Evolutionary conservation across 2,329 filamentous ascomycete species (phyloP).

Genomic region (Fusarium nanum): DNA sequence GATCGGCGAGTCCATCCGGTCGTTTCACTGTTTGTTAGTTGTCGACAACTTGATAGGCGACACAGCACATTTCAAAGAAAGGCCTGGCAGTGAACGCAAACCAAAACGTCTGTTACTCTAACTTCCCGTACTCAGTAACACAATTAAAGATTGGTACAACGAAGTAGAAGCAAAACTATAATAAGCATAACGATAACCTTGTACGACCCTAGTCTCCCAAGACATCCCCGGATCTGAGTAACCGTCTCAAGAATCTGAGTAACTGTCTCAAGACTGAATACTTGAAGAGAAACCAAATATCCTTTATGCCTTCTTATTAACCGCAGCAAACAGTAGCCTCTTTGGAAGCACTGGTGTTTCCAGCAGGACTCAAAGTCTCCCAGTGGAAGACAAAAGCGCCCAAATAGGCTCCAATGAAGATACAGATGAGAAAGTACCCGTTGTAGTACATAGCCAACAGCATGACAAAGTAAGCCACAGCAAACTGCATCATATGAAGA

Average conservation of each 20-base stretch:
- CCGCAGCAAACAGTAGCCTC: constrained; percentile 58
- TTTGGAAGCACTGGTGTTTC: constrained; percentile 51
- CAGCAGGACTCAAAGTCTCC: constrained; percentile 61
- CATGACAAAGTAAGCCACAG: constrained; percentile 84
- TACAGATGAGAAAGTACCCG: constrained; percentile 83
- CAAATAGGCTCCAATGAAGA: constrained; percentile 80
- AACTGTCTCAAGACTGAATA: neutral
- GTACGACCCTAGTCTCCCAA: too few species aligned
- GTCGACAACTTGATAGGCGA: neutral
- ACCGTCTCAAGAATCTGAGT: neutral
- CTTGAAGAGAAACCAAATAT: neutral
- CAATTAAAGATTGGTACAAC: neutral
- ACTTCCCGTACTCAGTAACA: neutral
- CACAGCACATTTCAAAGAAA: neutral
- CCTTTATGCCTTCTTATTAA: constrained; percentile 18
- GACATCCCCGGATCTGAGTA: too few species aligned
- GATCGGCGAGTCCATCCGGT: fast-evolving
- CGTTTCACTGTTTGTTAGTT: neutral
- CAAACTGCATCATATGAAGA: constrained; percentile 77
- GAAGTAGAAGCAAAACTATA: neutral
- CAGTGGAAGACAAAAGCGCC: constrained; percentile 80
- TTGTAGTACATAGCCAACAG: constrained; percentile 67
- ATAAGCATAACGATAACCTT: neutral
- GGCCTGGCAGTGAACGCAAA: fast-evolving
- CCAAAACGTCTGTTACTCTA: neutral